Percentiles rank a stretch among this genome's conserved stretches.
Evolutionary conservation across 495 filamentous ascomycete species (phyloP).

Genomic region (Lasiosphaeriaceae sp.): DNA sequence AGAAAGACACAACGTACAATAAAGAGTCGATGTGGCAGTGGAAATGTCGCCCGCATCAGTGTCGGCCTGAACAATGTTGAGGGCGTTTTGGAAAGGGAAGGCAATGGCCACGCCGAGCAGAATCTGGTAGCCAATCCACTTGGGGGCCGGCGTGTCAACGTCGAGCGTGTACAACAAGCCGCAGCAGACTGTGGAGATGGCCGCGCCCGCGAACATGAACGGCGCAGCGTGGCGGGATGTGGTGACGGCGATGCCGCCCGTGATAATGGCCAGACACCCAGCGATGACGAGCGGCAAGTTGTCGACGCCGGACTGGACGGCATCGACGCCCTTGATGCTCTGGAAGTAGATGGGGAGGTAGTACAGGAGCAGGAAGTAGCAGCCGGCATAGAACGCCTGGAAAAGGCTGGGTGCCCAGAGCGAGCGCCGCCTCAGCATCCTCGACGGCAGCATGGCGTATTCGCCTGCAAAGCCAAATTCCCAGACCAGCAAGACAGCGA

Average conservation of each 20-base stretch:
- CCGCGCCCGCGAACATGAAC: slow-evolving; percentile 27
- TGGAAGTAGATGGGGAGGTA: slow-evolving; percentile 61
- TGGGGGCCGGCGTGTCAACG: slow-evolving; percentile 19
- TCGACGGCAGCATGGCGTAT: slow-evolving; percentile 30
- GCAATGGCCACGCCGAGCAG: slow-evolving; percentile 40
- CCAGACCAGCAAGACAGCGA: slow-evolving; percentile 34
- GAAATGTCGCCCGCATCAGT: slow-evolving; percentile 14
- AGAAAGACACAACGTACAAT: slow-evolving; percentile 30
- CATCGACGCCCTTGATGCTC: slow-evolving; percentile 36
- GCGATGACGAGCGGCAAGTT: slow-evolving; percentile 44
- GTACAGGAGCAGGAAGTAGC: slow-evolving; percentile 44
- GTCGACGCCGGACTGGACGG: slow-evolving; percentile 43
- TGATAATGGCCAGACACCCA: slow-evolving; percentile 27
- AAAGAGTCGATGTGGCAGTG: slow-evolving; percentile 28
- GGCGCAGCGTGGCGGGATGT: slow-evolving; percentile 33
- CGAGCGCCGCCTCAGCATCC: slow-evolving; percentile 35
- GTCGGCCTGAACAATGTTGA: slow-evolving; percentile 8
- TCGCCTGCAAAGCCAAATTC: slow-evolving; percentile 25
- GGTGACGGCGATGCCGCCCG: slow-evolving; percentile 29
- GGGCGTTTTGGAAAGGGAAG: slow-evolving; percentile 12
- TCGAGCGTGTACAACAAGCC: slow-evolving; percentile 49
- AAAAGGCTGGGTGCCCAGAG: slow-evolving; percentile 29
- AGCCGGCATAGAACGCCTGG: slow-evolving; percentile 36
- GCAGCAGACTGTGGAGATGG: slow-evolving; percentile 19
- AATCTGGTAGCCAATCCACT: slow-evolving; percentile 64